Evolutionary conservation across 2,329 filamentous ascomycete species (phyloP), one percentile per base, ranked within the genome.

Genomic region (Elsinoe perseae): DNA sequence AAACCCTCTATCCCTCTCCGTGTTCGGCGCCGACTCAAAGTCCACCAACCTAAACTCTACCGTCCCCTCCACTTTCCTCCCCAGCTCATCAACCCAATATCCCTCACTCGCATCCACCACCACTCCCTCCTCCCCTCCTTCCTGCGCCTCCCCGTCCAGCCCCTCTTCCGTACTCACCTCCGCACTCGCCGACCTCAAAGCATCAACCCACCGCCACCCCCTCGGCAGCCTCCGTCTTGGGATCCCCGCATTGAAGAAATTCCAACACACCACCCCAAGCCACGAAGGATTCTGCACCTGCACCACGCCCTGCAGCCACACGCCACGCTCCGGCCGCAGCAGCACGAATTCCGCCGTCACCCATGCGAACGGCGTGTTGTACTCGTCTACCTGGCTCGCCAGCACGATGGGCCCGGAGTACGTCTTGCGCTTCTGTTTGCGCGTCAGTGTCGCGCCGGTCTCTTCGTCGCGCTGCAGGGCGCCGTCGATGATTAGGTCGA

Each of bases 281-380:
- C 96, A 89, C 5, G 89, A 89, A 63, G 93, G 88, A 48, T 86
- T 92, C 68, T 95, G 89, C 27, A 96, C 77, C 65, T 92, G 93
- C 56, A 96, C 80, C 62, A 80, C 84, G 9, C 89, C 93, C 62
- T 91, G 85, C 66, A 97, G 80, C 71, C 80, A 83, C 7, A 84
- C 82, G 32, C 88, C 87, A 44, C 81, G 80, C 54, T 79, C 76
- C 0, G 93, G 92, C 28, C 86, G 80, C 68, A 95, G 95, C 16
- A 97, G 74, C 43, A 95, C 77, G 60, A 95, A 86, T 20, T 95
- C 89, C 1, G 86, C 89, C 0, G 89, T 95, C 20, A 95, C 80
- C 85, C 92, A 97, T 48, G 88, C 82, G 66, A 87, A 96, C 20
- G 85, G 85, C 21, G 89, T 88, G 6, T 87, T 89, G 67, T 91